Evolutionary conservation across 768 basidiomycete species (phyloP), one percentile per base, ranked within the genome.

Genomic region (Serendipita vermifera): DNA sequence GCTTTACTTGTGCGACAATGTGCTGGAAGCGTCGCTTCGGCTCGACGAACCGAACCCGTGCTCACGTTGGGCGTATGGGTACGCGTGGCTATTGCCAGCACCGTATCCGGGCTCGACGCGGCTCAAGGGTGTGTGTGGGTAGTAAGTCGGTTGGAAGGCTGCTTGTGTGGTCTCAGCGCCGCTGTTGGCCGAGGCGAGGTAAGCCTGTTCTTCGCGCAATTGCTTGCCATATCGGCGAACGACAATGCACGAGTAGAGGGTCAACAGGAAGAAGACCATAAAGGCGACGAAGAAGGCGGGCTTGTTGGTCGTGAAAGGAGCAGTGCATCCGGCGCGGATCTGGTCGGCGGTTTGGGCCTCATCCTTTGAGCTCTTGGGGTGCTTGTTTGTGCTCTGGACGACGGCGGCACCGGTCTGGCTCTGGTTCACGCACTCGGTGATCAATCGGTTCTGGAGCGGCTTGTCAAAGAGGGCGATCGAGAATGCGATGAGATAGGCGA

Each of bases 401-500:
- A 71, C 65, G 2, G 71, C 61, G 61, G 38, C 41, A 22, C 20
- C 38, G 33, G 75, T 66, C 38, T 65, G 65, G 43, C 80, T 68
- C 4, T 73, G 70, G 3, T 68, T 38, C 40, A 75, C 67, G 65
- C 83, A 85, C 38, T 73, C 69, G 20, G 71, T 61, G 38, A 65
- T 63, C 24, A 74, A 65, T 54, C 75, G 72, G 43, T 68, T 71
- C 33, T 69, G 72, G 39, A 72, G 71, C 48, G 83, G 69, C 56
- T 72, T 64, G 60, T 70, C 75, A 35, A 81, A 69, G 61, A 81
- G 71, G 67, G 76, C 82, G 55, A 64, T 65, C 36, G 76, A 77
- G 58, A 77, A 72, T 27, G 67, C 71, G 64, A 81, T 57, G 64
- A 79, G 80, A 29, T 51, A 51, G 22, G 46, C 46, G 22, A 51